Conservation (phyloP, 805 yeast genomes). For the Ogataea naganishii region DNA sequence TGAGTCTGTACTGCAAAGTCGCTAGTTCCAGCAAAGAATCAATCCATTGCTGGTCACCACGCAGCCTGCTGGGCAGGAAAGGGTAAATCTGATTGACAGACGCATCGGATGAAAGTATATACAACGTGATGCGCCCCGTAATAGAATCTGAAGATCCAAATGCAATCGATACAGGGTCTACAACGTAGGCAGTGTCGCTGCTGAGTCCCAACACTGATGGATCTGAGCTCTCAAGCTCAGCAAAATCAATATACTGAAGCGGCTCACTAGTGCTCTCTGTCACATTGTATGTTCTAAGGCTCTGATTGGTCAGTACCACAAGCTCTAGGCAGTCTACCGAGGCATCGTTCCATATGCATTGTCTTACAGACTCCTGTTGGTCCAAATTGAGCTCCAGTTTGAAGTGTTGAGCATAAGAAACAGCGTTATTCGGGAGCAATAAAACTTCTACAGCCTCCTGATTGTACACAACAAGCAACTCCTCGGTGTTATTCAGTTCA, state of each 20-base stretch:
- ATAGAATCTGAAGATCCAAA: conserved; percentile 31
- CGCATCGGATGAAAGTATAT: conserved; percentile 43
- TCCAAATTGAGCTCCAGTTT: conserved; percentile 6
- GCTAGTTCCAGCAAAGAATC: conserved; percentile 18
- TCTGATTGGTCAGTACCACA: conserved; percentile 30
- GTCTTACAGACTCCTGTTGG: conserved; percentile 21
- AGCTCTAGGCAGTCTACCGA: conserved; percentile 35
- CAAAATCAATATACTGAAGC: neutral
- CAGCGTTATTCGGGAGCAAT: neutral
- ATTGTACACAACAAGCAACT: conserved; percentile 18
- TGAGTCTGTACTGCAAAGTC: conserved; percentile 11
- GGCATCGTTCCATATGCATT: conserved; percentile 35
- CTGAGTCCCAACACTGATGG: conserved; percentile 1
- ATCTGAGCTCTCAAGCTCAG: conserved; percentile 10
- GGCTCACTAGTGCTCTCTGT: conserved; percentile 19
- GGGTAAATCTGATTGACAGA: conserved; percentile 58
- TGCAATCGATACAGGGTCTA: conserved; percentile 31
- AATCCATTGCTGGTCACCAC: conserved; percentile 24
- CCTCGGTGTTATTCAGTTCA: conserved; percentile 16
- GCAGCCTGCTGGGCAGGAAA: conserved; percentile 42
- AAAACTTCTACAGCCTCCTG: neutral
- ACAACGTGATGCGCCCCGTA: conserved; percentile 43
- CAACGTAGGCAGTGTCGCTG: conserved; percentile 4
- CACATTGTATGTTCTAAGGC: conserved; percentile 28
- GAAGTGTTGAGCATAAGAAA: conserved; percentile 8